Evolutionary conservation across 176 grass and related monocot genomes (phyloP).

Genomic region (Bonia amplexicaulis): DNA sequence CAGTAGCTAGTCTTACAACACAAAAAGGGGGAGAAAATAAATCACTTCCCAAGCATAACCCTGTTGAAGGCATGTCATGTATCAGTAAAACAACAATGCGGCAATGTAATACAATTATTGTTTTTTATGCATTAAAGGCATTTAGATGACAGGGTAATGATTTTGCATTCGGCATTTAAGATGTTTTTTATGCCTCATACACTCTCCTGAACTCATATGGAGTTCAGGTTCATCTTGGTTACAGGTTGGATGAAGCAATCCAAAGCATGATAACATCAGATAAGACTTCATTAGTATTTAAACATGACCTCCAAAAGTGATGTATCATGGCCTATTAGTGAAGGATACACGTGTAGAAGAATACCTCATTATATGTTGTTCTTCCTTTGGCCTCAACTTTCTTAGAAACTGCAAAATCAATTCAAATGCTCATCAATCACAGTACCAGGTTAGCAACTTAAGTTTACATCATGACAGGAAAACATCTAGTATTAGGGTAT

Average conservation of each 20-base stretch:
- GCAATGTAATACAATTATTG: not conserved
- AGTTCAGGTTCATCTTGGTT: not conserved
- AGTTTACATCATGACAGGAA: not conserved
- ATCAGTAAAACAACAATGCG: not conserved
- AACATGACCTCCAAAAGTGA: not conserved
- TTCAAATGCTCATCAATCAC: slow-evolving; percentile 6
- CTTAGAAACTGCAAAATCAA: slow-evolving; percentile 74
- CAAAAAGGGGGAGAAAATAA: not conserved
- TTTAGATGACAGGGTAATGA: not conserved
- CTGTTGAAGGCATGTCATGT: not conserved
- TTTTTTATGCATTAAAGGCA: not conserved
- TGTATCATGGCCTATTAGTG: not conserved
- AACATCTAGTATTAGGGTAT: not conserved
- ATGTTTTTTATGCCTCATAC: not conserved
- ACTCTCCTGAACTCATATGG: not conserved
- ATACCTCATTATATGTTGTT: slow-evolving; percentile 92
- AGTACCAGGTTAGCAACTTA: slow-evolving; percentile 14
- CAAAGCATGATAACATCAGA: not conserved
- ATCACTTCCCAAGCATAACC: not conserved
- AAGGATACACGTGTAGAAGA: slow-evolving; percentile 7
- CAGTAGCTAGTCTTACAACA: slow-evolving; percentile 21
- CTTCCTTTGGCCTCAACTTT: slow-evolving; percentile 91
- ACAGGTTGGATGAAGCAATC: slow-evolving; percentile 5
- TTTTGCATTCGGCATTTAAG: slow-evolving; percentile 10
- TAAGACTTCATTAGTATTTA: not conserved